Percentiles rank a stretch among this genome's conserved stretches.
Conservation (phyloP, 495 filamentous ascomycete species). For the Barbatosphaeria neglecta region DNA sequence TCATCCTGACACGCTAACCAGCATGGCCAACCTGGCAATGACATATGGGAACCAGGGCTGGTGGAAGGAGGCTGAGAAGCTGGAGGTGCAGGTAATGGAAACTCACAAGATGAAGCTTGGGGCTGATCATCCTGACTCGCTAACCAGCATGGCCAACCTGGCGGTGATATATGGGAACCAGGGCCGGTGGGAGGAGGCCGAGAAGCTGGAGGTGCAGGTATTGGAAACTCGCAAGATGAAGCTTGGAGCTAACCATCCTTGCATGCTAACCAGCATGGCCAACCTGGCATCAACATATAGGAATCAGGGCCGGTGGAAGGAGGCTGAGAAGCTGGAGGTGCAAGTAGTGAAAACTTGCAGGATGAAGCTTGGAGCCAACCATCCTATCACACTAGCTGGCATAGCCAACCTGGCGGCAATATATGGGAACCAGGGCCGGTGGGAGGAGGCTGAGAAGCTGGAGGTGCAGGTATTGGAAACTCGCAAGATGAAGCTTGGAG, state of each 20-base stretch:
- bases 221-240: conserved; percentile 13
- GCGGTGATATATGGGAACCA: conserved; percentile 11
- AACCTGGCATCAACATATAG: conserved; percentile 24
- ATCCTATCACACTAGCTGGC: conserved; percentile 13
- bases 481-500: conserved; percentile 15
- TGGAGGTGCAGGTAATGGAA: conserved; percentile 5
- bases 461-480: conserved; percentile 20
- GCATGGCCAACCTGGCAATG: conserved; percentile 12
- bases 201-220: conserved; percentile 17
- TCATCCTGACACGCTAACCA: conserved; percentile 14
- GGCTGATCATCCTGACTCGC: conserved; percentile 21
- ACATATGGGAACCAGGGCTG: neutral
- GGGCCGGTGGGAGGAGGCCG: conserved; percentile 22
- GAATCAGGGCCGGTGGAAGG: too few relatives aligned
- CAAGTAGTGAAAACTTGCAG: conserved; percentile 16
- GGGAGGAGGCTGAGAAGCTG: too few relatives aligned
- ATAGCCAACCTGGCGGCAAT: conserved; percentile 11
- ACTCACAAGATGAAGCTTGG: too few relatives aligned
- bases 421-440: neutral
- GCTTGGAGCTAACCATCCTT: conserved; percentile 24
- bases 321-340: too few relatives aligned
- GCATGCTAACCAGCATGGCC: conserved; percentile 22
- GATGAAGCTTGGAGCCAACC: conserved; percentile 4
- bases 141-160: conserved; percentile 18
- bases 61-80: too few relatives aligned